A percentile compares a stretch with the other conserved stretches of the same genome.
Conservation (phyloP, 2,329 filamentous ascomycete species). For the Echinosphaeria canescens region DNA sequence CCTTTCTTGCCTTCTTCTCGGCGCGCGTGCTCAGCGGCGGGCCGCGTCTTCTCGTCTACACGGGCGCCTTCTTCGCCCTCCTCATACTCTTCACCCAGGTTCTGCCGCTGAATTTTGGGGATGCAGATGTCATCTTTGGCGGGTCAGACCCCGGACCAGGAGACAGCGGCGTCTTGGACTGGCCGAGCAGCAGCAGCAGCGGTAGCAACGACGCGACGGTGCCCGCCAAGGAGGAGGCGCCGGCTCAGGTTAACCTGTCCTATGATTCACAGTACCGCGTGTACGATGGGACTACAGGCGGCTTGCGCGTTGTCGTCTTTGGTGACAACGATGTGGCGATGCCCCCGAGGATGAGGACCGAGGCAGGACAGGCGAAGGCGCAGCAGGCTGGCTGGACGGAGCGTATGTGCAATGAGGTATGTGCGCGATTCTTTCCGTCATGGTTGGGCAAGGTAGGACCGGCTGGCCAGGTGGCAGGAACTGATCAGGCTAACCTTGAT, state of each 20-base stretch:
- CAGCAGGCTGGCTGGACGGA: constrained; percentile 22
- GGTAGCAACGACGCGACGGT: constrained; percentile 1
- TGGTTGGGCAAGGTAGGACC: neutral
- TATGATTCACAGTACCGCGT: too few relatives aligned
- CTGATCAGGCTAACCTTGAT: constrained; percentile 4
- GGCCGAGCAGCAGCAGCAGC: constrained; percentile 1
- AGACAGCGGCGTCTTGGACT: constrained; percentile 5
- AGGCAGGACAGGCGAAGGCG: too few relatives aligned
- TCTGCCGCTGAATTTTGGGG: constrained; percentile 5
- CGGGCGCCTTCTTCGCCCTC: constrained; percentile 6
- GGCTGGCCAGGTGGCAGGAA: neutral
- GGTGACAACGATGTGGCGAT: constrained; percentile 24
- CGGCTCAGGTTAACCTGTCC: too few relatives aligned
- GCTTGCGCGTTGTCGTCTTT: constrained; percentile 27
- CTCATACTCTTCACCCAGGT: constrained; percentile 7
- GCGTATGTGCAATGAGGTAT: constrained; percentile 22
- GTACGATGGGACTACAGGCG: constrained; percentile 5
- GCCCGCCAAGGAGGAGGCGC: neutral
- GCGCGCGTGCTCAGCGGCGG: constrained; percentile 9
- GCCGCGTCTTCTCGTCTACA: constrained; percentile 8
- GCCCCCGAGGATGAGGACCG: constrained; percentile 8
- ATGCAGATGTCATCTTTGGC: constrained; percentile 4
- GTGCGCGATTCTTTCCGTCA: constrained; percentile 2
- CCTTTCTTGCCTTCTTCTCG: constrained; percentile 9
- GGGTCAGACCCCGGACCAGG: constrained; percentile 1